phyloP scores from a whole-genome alignment of 2,329 filamentous ascomycete species.

The Dothistroma septosporum region DNA sequence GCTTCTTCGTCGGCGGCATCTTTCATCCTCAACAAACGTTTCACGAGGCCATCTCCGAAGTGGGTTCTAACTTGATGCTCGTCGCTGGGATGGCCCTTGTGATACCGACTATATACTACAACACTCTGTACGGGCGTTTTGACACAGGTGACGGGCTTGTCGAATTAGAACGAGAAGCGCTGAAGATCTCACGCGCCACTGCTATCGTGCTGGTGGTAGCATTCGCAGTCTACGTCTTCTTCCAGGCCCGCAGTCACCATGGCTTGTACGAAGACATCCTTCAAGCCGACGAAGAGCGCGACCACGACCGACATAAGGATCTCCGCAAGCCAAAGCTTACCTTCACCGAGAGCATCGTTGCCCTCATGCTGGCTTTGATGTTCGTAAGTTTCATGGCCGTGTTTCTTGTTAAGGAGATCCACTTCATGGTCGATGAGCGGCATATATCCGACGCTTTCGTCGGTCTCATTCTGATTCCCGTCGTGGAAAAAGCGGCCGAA shows the following conservation, averaged over 20 bases:
- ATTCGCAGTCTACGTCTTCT: conserved; percentile 61
- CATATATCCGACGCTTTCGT: conserved; percentile 56
- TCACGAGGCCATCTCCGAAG: conserved; percentile 71
- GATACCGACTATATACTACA: conserved; percentile 53
- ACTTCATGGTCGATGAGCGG: conserved; percentile 51
- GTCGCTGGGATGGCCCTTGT: conserved; percentile 61
- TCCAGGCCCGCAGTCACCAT: conserved; percentile 72
- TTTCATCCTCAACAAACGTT: conserved; percentile 66
- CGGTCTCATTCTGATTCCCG: conserved; percentile 70
- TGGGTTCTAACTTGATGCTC: conserved; percentile 70
- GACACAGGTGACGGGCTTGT: conserved; percentile 27
- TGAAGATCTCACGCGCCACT: conserved; percentile 66
- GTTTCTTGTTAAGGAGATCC: conserved; percentile 71
- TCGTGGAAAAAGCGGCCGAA: conserved; percentile 82
- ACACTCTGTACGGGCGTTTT: conserved; percentile 17
- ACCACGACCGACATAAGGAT: conserved; percentile 61
- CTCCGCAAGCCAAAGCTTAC: conserved; percentile 64
- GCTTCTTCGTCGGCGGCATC: conserved; percentile 74
- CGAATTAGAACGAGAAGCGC: conserved; percentile 50
- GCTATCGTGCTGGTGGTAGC: conserved; percentile 67
- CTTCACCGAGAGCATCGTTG: conserved; percentile 65
- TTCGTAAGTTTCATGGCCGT: conserved; percentile 72
- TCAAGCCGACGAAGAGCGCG: conserved; percentile 63
- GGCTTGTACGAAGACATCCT: conserved; percentile 73
- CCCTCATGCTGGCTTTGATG: conserved; percentile 60